These are phyloP conservation scores for Rhodotorula sp. DNA, from an alignment of 1,284 basidiomycete species.

Conservation along the genomic window DNA sequence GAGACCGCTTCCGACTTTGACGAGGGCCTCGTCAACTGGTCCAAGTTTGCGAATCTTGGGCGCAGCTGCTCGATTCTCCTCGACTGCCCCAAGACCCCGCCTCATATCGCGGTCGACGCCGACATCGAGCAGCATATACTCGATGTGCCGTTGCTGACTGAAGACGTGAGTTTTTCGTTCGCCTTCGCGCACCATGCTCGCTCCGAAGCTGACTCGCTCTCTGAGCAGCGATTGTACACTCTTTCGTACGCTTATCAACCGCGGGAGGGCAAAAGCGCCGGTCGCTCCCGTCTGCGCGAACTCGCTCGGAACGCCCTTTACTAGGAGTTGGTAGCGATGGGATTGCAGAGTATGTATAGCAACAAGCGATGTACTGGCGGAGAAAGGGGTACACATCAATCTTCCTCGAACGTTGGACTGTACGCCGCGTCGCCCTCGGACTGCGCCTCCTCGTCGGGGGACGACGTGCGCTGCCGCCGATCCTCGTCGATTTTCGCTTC, in stretches of 20 bases:
- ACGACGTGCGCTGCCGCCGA: background rate
- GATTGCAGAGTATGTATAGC: background rate
- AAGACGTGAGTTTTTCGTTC: slow-evolving; percentile 12
- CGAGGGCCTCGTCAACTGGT: slow-evolving; percentile 47
- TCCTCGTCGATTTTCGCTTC: slow-evolving; percentile 26
- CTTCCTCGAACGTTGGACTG: no score
- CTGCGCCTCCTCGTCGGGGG: background rate
- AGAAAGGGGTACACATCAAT: no score
- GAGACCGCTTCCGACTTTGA: slow-evolving; percentile 47
- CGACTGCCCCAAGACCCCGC: slow-evolving; percentile 41
- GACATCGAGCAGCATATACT: slow-evolving; percentile 32
- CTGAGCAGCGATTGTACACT: slow-evolving; percentile 24
- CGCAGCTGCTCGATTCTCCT: slow-evolving; percentile 42
- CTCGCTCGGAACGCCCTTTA: background rate
- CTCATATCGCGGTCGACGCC: slow-evolving; percentile 37
- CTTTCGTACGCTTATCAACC: slow-evolving; percentile 34
- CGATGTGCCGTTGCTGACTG: slow-evolving; percentile 23
- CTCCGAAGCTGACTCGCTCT: background rate
- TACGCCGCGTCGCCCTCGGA: no score
- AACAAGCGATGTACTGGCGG: background rate
- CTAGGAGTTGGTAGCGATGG: background rate
- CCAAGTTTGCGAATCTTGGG: slow-evolving; percentile 45
- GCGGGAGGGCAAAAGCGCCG: background rate
- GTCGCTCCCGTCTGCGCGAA: background rate
- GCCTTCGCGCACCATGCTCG: no score